Conservation (phyloP, 805 yeast species). For the Wickerhamiella slavikovae region DNA sequence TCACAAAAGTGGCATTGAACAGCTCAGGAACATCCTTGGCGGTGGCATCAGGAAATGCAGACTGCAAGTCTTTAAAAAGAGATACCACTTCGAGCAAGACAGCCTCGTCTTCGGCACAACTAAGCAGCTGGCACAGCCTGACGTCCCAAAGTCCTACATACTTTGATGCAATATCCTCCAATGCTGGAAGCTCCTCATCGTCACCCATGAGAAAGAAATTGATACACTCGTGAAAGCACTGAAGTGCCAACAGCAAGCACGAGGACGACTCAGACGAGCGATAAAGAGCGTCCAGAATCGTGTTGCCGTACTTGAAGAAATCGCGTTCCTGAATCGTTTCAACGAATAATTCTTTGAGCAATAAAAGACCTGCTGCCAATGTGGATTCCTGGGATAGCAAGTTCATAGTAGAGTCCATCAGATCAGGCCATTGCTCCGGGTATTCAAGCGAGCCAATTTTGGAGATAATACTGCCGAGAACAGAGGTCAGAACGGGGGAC, state of each 20-base stretch:
- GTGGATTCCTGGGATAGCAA: constrained; percentile 26
- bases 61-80: constrained; percentile 9
- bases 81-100: constrained; percentile 8
- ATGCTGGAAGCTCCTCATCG: constrained; percentile 10
- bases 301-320: constrained; percentile 47
- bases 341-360: constrained; percentile 50
- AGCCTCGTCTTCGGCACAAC: constrained; percentile 1
- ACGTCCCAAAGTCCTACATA: constrained; percentile 8
- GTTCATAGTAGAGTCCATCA: constrained; percentile 15
- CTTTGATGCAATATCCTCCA: constrained; percentile 6
- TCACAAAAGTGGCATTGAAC: constrained; percentile 2
- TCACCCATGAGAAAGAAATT: constrained; percentile 15
- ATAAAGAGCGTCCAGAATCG: constrained; percentile 9
- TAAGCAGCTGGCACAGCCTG: constrained; percentile 3
- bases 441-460: constrained; percentile 77
- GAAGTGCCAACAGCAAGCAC: constrained; percentile 12
- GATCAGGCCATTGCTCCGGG: constrained; percentile 89
- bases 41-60: constrained; percentile 10
- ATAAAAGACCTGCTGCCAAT: constrained; percentile 18
- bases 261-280: constrained; percentile 8
- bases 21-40: constrained; percentile 7
- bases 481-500: constrained; percentile 31
- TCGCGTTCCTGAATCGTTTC: constrained; percentile 74
- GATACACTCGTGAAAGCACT: constrained; percentile 17
- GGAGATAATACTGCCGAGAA: constrained; percentile 54